A percentile compares a stretch with the other conserved stretches of the same genome.
Evolutionary conservation across 805 yeast species (phyloP).

Genomic region (Saccharomycopsis schoenii): DNA sequence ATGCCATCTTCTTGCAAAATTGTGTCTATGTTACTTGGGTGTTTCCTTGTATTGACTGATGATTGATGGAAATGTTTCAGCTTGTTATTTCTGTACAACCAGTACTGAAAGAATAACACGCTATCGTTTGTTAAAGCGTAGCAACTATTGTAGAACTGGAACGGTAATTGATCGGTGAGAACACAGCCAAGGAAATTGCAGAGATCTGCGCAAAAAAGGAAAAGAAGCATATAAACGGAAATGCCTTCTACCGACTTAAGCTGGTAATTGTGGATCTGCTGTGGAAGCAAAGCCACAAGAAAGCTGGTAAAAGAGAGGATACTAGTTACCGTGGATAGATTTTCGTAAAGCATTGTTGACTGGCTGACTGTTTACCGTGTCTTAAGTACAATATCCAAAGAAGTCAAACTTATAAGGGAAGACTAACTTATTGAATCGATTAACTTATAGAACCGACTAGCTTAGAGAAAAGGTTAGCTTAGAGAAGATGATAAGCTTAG

Average conservation of each 20-base stretch:
- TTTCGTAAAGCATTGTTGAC: background rate
- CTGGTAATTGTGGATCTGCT: constrained; percentile 26
- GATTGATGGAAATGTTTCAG: too few species aligned
- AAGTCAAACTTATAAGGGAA: too few species aligned
- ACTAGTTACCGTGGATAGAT: background rate
- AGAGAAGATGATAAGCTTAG: too few species aligned
- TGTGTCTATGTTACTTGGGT: constrained; percentile 7
- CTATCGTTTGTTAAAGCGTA: constrained; percentile 70
- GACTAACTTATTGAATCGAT: too few species aligned
- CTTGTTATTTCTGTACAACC: constrained; percentile 42
- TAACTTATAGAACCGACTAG: too few species aligned
- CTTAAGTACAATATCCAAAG: background rate
- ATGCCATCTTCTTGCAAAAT: constrained; percentile 2
- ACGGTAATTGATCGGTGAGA: constrained; percentile 68
- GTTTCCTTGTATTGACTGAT: constrained; percentile 26
- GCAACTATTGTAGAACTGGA: constrained; percentile 61
- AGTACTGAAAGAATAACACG: constrained; percentile 58
- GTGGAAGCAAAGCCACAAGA: constrained; percentile 27
- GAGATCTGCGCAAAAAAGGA: constrained; percentile 29
- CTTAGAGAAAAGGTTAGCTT: too few species aligned
- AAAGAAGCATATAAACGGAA: constrained; percentile 24
- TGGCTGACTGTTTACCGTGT: too few species aligned
- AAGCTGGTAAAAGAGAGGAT: background rate
- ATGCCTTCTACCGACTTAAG: constrained; percentile 26
- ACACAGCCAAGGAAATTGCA: constrained; percentile 55